phyloP scores from a whole-genome alignment of 2,329 filamentous ascomycete genomes.

The Didymella glomerata region DNA sequence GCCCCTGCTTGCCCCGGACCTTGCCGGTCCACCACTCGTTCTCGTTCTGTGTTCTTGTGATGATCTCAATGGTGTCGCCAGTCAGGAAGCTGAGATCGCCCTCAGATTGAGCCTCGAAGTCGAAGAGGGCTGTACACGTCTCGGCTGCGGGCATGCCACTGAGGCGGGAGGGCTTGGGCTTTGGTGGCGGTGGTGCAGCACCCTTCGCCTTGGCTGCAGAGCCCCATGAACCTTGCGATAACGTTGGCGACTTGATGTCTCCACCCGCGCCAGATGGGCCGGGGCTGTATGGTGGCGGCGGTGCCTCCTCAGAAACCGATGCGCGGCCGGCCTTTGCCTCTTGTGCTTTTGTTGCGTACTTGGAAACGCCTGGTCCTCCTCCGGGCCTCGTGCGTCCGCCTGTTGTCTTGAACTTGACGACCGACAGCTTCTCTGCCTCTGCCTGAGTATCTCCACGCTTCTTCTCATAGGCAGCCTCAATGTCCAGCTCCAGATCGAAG shows the following conservation, averaged over 20 bases:
- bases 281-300: conserved; percentile 53
- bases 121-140: conserved; percentile 89
- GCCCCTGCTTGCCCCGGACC: conserved; percentile 79
- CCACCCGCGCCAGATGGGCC: conserved; percentile 31
- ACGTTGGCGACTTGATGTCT: conserved; percentile 29
- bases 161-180: conserved; percentile 74
- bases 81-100: conserved; percentile 90
- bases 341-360: conserved; percentile 52
- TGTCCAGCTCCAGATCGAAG: conserved; percentile 89
- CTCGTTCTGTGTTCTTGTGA: conserved; percentile 81
- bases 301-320: conserved; percentile 44
- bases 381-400: conserved; percentile 63
- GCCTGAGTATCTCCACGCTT: conserved; percentile 91
- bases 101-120: conserved; percentile 94
- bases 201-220: conserved; percentile 58
- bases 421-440: conserved; percentile 80
- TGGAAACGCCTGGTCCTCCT: conserved; percentile 41
- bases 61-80: conserved; percentile 89
- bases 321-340: conserved; percentile 47
- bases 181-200: conserved; percentile 60
- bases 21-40: conserved; percentile 98
- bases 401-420: conserved; percentile 90
- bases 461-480: conserved; percentile 87
- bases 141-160: conserved; percentile 72
- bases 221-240: conserved; percentile 52